These are phyloP conservation scores for Mortierella sp. DNA, from an alignment of 371 early-diverging fungal species.

Conservation along the genomic window DNA sequence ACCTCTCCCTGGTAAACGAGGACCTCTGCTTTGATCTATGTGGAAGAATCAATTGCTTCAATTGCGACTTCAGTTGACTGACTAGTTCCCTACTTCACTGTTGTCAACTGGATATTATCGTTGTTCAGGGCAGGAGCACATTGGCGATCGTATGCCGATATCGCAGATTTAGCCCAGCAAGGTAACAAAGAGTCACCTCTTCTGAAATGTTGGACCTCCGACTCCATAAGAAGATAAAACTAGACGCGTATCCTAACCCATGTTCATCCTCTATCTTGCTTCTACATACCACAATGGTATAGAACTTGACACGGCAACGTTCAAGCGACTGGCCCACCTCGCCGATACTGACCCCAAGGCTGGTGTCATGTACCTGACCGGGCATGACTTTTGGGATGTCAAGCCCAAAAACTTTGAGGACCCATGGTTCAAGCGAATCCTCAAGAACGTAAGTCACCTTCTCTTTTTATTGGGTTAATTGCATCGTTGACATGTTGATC, in stretches of 20 bases:
- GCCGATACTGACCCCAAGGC: constrained; percentile 57
- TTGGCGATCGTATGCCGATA: constrained; percentile 68
- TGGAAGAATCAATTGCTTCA: neutral
- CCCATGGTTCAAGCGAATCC: constrained; percentile 68
- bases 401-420: constrained; percentile 56
- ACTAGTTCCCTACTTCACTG: neutral
- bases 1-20: constrained; percentile 72
- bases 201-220: neutral
- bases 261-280: neutral
- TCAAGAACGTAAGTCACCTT: constrained; percentile 62
- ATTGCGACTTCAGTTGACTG: neutral
- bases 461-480: constrained; percentile 10
- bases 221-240: neutral
- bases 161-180: constrained; percentile 59
- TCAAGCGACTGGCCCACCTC: constrained; percentile 59
- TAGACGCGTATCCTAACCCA: neutral
- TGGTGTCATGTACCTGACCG: constrained; percentile 62
- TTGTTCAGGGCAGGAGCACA: constrained; percentile 75
- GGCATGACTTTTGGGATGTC: constrained; percentile 64
- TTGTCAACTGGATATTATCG: constrained; percentile 1
- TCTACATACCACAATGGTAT: neutral
- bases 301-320: constrained; percentile 66
- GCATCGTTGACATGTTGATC: neutral
- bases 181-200: constrained; percentile 31
- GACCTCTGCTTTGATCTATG: too few species aligned